Evolutionary conservation across 768 basidiomycete genomes (phyloP), one percentile per base, ranked within the genome.

Genomic region (Royoungia palumana): DNA sequence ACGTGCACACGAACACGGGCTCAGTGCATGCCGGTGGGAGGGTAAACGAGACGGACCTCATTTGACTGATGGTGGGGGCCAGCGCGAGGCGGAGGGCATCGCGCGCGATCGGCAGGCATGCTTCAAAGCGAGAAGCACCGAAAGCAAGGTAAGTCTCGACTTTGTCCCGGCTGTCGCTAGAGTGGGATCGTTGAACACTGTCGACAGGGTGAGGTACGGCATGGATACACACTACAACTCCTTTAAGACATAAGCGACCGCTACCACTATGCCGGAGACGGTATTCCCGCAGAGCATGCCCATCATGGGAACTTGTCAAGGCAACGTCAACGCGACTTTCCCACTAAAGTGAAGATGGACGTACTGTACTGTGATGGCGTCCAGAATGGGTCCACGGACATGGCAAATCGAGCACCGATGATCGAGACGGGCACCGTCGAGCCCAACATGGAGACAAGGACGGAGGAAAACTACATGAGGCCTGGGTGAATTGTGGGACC

Each of bases 271-370:
- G 1, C 83, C 81, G 0, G 85, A 83, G 44, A 94, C 85, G 1
- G 88, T 83, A 46, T 79, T 81, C 2, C 90, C 90, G 35, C 89
- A 85, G 3, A 93, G 72, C 92, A 93, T 94, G 7, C 92, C 89
- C 8, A 90, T 76, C 44, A 91, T 80, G 6, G 87, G 89, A 44
- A 92, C 89, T 90, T 42, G 25, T 19, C 24, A 39, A 32, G 36
- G 22, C 17, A 42, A 57, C 6, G 48, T 53, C 13, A 52, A 36
- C 7, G n/a, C 11, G 16, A 32, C 8, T 27, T n/a, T 2, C 20
- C 9, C 28, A 20, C 12, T 13, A 19, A 13, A 21, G 11, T 20
- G 5, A 27, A 1, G 21, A 34, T 35, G 5, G 16, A 53, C 82
- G 35, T 51, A 88, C 89, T 84, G 57, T 83, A 93, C 61, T 90